A percentile compares a stretch with the other conserved stretches of the same genome.
These are phyloP conservation scores for Boletus pseudo-olivaceus DNA, from an alignment of 768 basidiomycete species.

Conservation along the genomic window DNA sequence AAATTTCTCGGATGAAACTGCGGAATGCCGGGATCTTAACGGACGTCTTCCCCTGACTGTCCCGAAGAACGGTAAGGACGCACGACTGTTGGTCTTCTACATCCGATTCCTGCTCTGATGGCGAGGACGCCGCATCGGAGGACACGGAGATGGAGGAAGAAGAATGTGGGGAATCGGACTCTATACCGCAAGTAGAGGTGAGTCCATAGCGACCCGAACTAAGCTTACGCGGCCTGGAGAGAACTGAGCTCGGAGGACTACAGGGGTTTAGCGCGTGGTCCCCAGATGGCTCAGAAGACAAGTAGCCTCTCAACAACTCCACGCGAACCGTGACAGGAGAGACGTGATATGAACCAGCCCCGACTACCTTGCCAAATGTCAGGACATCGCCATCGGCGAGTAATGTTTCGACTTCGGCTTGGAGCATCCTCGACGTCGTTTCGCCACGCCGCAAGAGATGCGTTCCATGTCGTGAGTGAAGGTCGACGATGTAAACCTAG, in stretches of 20 bases:
- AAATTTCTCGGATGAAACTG: conserved; percentile 30
- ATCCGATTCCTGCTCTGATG: conserved; percentile 47
- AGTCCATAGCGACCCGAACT: conserved; percentile 65
- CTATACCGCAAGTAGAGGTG: conserved; percentile 31
- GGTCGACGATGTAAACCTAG: conserved; percentile 68
- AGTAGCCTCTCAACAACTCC: conserved; percentile 40
- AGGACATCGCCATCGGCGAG: conserved; percentile 67
- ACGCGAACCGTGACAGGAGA: conserved; percentile 60
- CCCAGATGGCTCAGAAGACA: conserved; percentile 18
- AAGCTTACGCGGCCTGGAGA: conserved; percentile 29
- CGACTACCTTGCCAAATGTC: conserved; percentile 77
- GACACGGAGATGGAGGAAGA: conserved; percentile 44
- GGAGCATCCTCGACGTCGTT: conserved; percentile 43
- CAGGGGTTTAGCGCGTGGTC: conserved; percentile 3
- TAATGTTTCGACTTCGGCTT: conserved; percentile 51
- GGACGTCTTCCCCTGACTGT: conserved; percentile 9
- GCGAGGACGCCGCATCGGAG: conserved; percentile 29
- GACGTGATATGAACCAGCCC: conserved; percentile 56
- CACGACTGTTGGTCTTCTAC: conserved; percentile 44
- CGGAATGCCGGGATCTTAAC: conserved; percentile 33
- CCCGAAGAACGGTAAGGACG: conserved; percentile 12
- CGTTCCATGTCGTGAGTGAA: conserved; percentile 75
- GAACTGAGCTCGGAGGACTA: conserved; percentile 30
- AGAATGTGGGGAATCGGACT: conserved; percentile 26
- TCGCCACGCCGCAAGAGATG: conserved; percentile 57